Base-by-base conservation (phyloP, 306 rosid species). In the Leucaena leucocephala region DNA sequence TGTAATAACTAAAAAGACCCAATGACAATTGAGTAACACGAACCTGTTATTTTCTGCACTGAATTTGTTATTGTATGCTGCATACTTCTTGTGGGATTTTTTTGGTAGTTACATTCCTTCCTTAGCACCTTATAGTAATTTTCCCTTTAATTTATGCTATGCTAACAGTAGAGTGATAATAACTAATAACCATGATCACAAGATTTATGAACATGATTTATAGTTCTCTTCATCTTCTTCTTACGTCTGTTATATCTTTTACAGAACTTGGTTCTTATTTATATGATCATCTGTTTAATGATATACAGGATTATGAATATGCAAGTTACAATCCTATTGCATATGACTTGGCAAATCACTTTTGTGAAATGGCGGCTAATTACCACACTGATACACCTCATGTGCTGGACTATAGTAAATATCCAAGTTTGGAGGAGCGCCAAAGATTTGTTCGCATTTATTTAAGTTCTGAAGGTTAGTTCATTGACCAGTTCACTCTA, bases 381-480 rank as follows among this genome's bases (percentile, higher is more conserved):
- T 67, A 82, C 86, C 77, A 44, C 79, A 88, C 86, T 35, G 93
- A 95, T 46, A 83, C 86, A 42, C 98, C 99, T 45, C 99, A 95
- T 85, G 48, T 93, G 39, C 85, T 95, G 78, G 97, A 95, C 90
- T 95, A 87, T 54, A 82, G 68, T 21, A 88, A 85, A 79, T 95
- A 95, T 81, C 99, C 93, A 93, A 98, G 71, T 49, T 66, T 89
- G 34, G 93, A 91, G 82, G 98, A 93, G 86, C 96, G 98, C 27
- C 82, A 81, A 80, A 81, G 80, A 65, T 95, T 95, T 78, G 89
- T 87, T 69, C 81, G 79, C 14, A 10, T 7, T 19, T 95, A 95
- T 83, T 87, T 95, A 43, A 84, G 83, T 78, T 85, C 91, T 57
- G 79, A 87, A 86, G 99, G 99, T 91, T 65, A 82, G 87, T 78